Base-by-base conservation (phyloP, 2,329 filamentous ascomycete genomes). In the Aspergillus ruber region DNA sequence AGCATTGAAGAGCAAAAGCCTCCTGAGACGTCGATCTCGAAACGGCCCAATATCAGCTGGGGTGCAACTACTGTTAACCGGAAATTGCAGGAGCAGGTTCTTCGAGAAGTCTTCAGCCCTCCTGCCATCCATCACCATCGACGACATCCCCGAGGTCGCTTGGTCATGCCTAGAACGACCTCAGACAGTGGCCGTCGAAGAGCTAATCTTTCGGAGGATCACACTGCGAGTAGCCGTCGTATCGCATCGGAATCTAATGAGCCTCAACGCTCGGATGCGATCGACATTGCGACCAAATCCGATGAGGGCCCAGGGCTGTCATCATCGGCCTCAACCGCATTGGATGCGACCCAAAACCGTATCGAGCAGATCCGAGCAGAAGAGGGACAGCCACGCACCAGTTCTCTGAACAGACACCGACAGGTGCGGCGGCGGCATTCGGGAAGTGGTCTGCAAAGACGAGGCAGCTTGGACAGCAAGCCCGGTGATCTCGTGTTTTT, bases 31-130 rank as follows among this genome's bases (percentile, higher is more conserved):
- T 61, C 61, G 23, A 45, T 73, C 23, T 56, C 73, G 23, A 69
- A 76, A 41, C 75, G 73, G 44, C 73, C 76, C 42, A 71, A 74
- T 29, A 70, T 73, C 43, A 83, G 79, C 51, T 96, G 91, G 90
- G 90, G 91, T 6, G 89, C 90, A 13, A 96, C 90, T 0, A 90
- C 86, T 18, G 87, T 96, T 49, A 97, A 97, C 64, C 86, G 87
- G 58, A 83, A 85, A 50, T 71, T 97, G 35, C 85, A 90, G 50
- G 91, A 95, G 63, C 88, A 95, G 65, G 90, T 96, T 1, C 85
- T 96, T 61, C 88, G 90, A 35, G 90, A 96, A 63, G 91, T 91
- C 0, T 96, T 96, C 61, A 75, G 89, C 39, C 88, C 90, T 50
- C 86, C 90, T 45, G 83, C 86, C 0, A 86, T 95, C 50, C 84